Base-by-base conservation (phyloP, 768 basidiomycete genomes). In the Leccinellum luteum region DNA sequence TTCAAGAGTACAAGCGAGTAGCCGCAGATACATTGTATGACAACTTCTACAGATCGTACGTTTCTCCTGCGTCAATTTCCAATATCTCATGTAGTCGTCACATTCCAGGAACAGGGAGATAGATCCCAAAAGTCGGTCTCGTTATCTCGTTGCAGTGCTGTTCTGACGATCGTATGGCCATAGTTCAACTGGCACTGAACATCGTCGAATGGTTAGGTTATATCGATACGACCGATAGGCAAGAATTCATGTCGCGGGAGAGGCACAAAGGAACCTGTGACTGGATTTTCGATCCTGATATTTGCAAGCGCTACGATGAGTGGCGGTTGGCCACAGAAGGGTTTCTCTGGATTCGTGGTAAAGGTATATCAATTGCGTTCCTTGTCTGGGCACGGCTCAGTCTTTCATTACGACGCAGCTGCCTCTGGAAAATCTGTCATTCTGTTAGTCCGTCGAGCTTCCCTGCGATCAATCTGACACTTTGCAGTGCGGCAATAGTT, bases 321-420 rank as follows among this genome's bases (percentile, higher is more conserved):
- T 68, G 68, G 67, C 35, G 60, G 56, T 58, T 49, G 25, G 51
- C 61, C 2, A 60, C 52, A 21, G 50, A 61, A 31, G 66, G 68
- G 3, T 68, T 69, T 15, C 58, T 70, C 34, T 69, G 68, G 67
- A 65, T 69, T 52, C 45, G 61, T 34, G 68, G 67, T 19, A 63
- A 60, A 66, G 59, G 67, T 61, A 31, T 47, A 58, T 44, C n/a
- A 2, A 0, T 28, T 23, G 1, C 51, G 4, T 50, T 48, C 35
- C 10, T 48, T 53, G 4, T 30, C 6, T 14, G 13, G 12, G 21
- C 15, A 44, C 17, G 14, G 51, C 1, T 7, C 34, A 8, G 25
- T 34, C 9, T 52, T 57, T 69, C 52, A 64, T 28, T 12, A 21
- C 27, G 35, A 48, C 3, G 1, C 28, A 67, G 67, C 64, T 55